Conservation (phyloP, 2,329 filamentous ascomycete genomes). For the Juglanconis oblonga region DNA sequence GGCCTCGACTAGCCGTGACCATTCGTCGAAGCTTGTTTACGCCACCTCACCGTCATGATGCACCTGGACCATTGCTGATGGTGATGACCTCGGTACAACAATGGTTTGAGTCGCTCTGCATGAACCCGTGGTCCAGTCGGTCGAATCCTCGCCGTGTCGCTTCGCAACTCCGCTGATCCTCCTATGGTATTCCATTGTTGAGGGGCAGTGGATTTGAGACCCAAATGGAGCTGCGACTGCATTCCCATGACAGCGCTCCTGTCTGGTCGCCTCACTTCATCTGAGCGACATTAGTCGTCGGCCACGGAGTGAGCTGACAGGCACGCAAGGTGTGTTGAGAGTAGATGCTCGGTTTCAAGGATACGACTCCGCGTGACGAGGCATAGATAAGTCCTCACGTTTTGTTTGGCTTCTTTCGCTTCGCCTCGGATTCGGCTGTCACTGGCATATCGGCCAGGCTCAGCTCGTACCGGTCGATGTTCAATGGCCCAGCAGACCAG, state of each 20-base stretch:
- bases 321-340: background rate
- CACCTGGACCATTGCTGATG: background rate
- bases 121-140: background rate
- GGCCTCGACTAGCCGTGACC: background rate
- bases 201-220: background rate
- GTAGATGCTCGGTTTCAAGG: background rate
- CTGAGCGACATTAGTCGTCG: background rate
- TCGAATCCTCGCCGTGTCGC: background rate
- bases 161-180: background rate
- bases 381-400: background rate
- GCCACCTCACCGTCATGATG: constrained; percentile 12
- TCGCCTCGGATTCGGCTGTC: background rate
- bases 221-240: background rate
- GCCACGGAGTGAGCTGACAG: background rate
- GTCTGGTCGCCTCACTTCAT: background rate
- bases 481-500: constrained; percentile 73
- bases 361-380: background rate
- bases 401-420: background rate
- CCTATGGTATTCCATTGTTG: background rate
- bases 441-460: constrained; percentile 39
- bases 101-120: background rate
- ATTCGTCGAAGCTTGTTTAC: constrained; percentile 2
- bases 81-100: constrained; percentile 12
- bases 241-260: background rate
- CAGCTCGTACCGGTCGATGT: constrained; percentile 68